phyloP scores from a whole-genome alignment of 192 early-diverging fungal genomes.

The Coemansia sp. region DNA sequence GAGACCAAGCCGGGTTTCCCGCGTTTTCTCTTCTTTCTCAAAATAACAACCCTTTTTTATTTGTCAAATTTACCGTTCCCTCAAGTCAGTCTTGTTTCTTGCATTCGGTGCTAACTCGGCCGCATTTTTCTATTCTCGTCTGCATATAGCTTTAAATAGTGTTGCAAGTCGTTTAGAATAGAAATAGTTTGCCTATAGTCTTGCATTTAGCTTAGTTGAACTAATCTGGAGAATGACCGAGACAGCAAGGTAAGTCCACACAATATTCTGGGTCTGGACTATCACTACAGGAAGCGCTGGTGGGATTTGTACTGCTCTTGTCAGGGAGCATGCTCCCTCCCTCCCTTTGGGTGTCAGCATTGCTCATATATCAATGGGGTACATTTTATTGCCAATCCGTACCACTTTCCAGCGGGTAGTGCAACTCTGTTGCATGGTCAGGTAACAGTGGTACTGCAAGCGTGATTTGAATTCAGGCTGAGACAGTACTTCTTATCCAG shows the following conservation, averaged over 20 bases:
- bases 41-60: not conserved
- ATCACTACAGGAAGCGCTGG: not conserved
- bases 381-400: not conserved
- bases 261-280: not conserved
- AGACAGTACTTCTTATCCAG: not conserved
- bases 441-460: not conserved
- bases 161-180: not conserved
- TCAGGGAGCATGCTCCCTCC: not conserved
- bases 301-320: not conserved
- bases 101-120: not conserved
- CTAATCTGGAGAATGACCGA: conserved; percentile 33
- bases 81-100: not conserved
- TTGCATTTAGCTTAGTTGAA: not conserved
- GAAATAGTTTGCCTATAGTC: not conserved
- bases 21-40: not conserved
- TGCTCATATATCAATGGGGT: not conserved
- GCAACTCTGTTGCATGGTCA: not conserved
- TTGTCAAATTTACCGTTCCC: not conserved
- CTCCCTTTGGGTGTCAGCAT: not conserved
- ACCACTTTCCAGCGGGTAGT: not conserved
- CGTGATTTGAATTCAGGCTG: not conserved
- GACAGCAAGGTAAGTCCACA: conserved; percentile 23
- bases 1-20: not conserved
- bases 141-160: not conserved
- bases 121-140: not conserved